Conservation (phyloP, 148 eudicot species). For the Rhododendron vialii region DNA sequence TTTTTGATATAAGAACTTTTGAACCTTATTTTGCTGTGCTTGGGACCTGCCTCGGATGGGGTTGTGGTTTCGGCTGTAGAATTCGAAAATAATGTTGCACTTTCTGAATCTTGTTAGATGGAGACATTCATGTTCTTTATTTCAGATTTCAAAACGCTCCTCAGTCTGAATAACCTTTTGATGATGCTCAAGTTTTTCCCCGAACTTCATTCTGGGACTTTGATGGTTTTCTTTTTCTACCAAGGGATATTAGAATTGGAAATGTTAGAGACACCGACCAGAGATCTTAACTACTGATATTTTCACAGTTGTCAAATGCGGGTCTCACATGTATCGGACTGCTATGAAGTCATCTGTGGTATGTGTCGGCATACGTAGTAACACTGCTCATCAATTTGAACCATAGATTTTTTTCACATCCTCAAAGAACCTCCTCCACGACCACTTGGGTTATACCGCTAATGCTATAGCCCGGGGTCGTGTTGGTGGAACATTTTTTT, state of each 20-base stretch:
- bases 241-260: neutral
- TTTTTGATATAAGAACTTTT: constrained; percentile 25
- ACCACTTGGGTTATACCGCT: no score
- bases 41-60: constrained; percentile 2
- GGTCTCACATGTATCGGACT: neutral
- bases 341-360: neutral
- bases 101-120: constrained; percentile 7
- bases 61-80: constrained; percentile 14
- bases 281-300: no score
- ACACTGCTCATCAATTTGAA: no score
- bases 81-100: constrained; percentile 24
- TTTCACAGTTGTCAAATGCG: neutral
- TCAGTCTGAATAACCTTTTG: neutral
- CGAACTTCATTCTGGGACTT: no score
- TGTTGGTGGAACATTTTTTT: no score
- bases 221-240: neutral
- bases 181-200: neutral
- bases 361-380: no score
- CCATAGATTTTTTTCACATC: no score
- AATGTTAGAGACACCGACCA: no score
- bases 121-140: constrained; percentile 10
- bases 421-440: no score
- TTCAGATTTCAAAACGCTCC: neutral
- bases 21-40: constrained; percentile 16
- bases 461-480: no score